These are phyloP conservation scores for Ganoderma boninense DNA, from an alignment of 1,284 basidiomycete species.

Conservation along the genomic window DNA sequence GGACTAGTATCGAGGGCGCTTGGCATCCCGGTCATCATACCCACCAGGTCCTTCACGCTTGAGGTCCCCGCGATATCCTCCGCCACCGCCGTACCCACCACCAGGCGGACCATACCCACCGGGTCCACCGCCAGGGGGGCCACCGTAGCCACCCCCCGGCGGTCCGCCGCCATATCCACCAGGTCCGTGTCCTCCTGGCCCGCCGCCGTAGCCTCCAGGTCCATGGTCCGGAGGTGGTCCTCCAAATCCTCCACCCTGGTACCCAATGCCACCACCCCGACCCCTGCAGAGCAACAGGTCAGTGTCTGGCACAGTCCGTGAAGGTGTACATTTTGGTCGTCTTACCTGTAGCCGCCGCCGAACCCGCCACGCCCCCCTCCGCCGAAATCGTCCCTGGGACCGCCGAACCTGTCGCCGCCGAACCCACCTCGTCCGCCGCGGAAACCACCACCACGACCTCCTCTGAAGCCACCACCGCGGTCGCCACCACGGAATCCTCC, in stretches of 20 bases:
- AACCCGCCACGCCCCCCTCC: constrained; percentile 35
- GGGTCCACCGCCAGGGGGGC: constrained; percentile 74
- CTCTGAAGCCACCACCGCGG: constrained; percentile 54
- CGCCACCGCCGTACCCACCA: constrained; percentile 37
- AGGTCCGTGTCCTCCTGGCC: constrained; percentile 44
- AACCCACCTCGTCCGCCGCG: constrained; percentile 48
- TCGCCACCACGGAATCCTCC: constrained; percentile 53
- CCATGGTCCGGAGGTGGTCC: constrained; percentile 42
- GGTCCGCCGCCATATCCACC: constrained; percentile 45
- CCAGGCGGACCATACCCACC: constrained; percentile 62
- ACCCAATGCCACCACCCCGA: constrained; percentile 78
- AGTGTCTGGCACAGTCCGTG: constrained; percentile 20
- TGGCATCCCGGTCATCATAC: constrained; percentile 81
- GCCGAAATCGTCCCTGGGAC: constrained; percentile 39
- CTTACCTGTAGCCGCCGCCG: constrained; percentile 51
- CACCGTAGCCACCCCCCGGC: constrained; percentile 51
- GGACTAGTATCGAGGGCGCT: constrained; percentile 80
- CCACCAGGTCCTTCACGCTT: constrained; percentile 77
- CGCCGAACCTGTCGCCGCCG: constrained; percentile 39
- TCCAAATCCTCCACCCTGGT: constrained; percentile 67
- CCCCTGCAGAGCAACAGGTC: constrained; percentile 50
- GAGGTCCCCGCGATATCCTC: constrained; percentile 57
- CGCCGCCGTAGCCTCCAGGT: constrained; percentile 57
- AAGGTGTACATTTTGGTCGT: background rate
- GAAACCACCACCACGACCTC: constrained; percentile 48